Evolutionary conservation across 2,329 filamentous ascomycete genomes (phyloP).

Genomic region (Clonostachys sp.): DNA sequence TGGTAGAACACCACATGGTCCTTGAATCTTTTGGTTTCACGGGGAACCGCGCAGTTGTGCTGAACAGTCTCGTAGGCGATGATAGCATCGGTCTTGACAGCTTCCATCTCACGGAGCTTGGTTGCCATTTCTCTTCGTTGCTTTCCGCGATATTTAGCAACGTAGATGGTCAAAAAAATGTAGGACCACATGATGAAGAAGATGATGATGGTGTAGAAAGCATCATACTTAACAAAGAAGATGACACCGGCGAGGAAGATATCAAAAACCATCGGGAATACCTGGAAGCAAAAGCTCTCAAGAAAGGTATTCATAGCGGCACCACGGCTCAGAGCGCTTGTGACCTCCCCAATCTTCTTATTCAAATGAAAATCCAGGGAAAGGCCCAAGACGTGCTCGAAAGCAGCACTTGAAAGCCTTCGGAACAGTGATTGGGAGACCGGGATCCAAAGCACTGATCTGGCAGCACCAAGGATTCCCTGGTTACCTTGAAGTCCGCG

Average conservation of each 20-base stretch:
- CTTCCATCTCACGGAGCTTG: slow-evolving; percentile 41
- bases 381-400: slow-evolving; percentile 39
- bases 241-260: slow-evolving; percentile 41
- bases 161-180: slow-evolving; percentile 44
- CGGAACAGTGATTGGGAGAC: slow-evolving; percentile 37
- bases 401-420: slow-evolving; percentile 35
- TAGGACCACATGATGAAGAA: slow-evolving; percentile 44
- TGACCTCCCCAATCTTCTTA: slow-evolving; percentile 46
- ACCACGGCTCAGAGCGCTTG: slow-evolving; percentile 41
- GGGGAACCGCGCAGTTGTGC: slow-evolving; percentile 57
- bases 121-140: slow-evolving; percentile 37
- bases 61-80: slow-evolving; percentile 54
- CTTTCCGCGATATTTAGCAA: slow-evolving; percentile 38
- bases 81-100: slow-evolving; percentile 41
- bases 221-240: slow-evolving; percentile 38
- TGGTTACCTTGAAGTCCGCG: slow-evolving; percentile 39
- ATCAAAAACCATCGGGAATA: slow-evolving; percentile 45
- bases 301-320: slow-evolving; percentile 43
- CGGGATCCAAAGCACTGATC: slow-evolving; percentile 42
- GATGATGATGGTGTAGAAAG: slow-evolving; percentile 42
- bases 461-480: slow-evolving; percentile 32
- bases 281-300: slow-evolving; percentile 41
- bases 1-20: slow-evolving; percentile 49
- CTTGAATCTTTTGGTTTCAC: slow-evolving; percentile 53
- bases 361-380: slow-evolving; percentile 46